Base-by-base conservation (phyloP, 345 rosid genomes). In the Abelmoschus esculentus region DNA sequence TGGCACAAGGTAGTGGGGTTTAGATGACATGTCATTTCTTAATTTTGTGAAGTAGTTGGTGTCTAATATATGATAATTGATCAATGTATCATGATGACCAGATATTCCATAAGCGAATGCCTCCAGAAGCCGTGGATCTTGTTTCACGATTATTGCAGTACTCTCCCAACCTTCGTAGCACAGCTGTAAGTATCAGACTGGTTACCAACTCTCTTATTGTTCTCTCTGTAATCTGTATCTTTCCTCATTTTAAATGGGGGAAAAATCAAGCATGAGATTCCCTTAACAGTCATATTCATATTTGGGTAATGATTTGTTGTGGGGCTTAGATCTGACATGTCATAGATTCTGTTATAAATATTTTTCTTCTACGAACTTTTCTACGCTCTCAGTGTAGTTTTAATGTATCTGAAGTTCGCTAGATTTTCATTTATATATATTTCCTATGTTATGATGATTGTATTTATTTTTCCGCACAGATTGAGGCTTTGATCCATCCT, bases 101-200 rank as follows among this genome's bases (percentile, higher is more conserved):
- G 98, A 85, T 93, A 79, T 93, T 93, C 76, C 88, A 88, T 74
- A 93, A 91, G 87, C 86, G 91, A 60, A 93, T 89, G 96, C 98
- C 98, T 64, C 90, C 90, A 3, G 98, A 93, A 83, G 98, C 98
- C 4, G 98, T 91, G 0, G 97, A 93, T 83, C 89, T 93, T 1
- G 96, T 91, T 80, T 93, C 97, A 14, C 82, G 97, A 74, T 79
- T 93, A 40, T 84, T 93, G 78, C 98, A 93, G 64, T 93, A 93
- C 82, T 93, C 98, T 67, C 98, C 98, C 3, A 91, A 84, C 75
- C 98, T 93, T 66, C 87, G 98, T 71, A 82, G 92, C 77, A 80
- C 89, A 58, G 95, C 98, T 72, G 98, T 93, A 78, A 83, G 98
- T 88, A 57, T 17, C 7, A 19, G 57, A 64, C 49, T 7, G 52